Base-by-base conservation (phyloP, 306 rosid genomes). In the Prinsepia uniflora region DNA sequence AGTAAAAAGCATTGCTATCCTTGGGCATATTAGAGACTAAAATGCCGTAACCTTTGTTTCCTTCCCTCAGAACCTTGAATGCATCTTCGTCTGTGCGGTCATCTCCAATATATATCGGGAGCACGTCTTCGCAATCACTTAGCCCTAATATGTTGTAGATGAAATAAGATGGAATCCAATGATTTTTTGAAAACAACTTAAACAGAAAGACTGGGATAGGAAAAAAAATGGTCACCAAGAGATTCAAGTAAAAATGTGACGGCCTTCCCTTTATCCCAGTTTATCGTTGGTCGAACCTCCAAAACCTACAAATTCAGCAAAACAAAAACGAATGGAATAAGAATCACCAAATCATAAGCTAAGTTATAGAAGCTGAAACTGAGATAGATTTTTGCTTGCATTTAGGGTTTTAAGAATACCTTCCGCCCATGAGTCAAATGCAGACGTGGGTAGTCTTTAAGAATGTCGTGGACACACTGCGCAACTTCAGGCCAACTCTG, bases 241-340 rank as follows among this genome's bases (percentile, higher is more conserved):
- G 99, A 89, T 75, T 95, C 90, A 0, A 95, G 99, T 67, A 95
- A 85, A 84, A 95, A 95, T 3, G 89, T 86, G 67, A 95, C 97
- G 14, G 99, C 99, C 78, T 89, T 95, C 62, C 99, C 99, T 79
- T 95, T 95, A 81, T 95, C 91, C 99, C 99, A 95, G 84, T 84
- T 63, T 74, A 95, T 89, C 78, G 74, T 85, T 4, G 99, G 99
- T 13, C 99, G 89, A 24, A 95, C 92, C 86, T 95, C 99, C 80
- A 95, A 85, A 85, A 95, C 99, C 99, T 95, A 63, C 68, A 77
- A 11, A 77, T 9, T 22, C 24, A 46, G 72, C 10, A 39, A 14
- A 48, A 64, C 56, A 73, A 18, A 39, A 49, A 58, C 49, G 50
- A 73, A 8, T 60, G 22, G 11, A 30, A 46, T 20, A 34, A 2